phyloP scores from a whole-genome alignment of 2,329 filamentous ascomycete genomes.

The Penicillium sp. region DNA sequence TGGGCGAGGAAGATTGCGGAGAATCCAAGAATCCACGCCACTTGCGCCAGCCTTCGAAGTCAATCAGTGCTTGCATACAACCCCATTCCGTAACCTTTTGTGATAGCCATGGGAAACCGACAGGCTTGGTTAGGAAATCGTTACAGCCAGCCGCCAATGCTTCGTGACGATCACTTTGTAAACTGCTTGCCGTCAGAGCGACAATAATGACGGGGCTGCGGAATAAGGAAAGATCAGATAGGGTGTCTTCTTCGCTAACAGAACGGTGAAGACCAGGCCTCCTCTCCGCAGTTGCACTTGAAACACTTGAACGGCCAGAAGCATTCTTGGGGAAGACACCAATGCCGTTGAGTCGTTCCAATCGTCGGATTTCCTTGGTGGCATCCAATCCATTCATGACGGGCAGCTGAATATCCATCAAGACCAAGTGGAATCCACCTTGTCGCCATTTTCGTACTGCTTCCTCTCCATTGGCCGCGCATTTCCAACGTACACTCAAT shows the following conservation, averaged over 20 bases:
- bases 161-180: constrained; percentile 95
- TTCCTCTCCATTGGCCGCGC: constrained; percentile 93
- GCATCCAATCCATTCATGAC: constrained; percentile 96
- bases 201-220: constrained; percentile 98
- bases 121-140: constrained; percentile 97
- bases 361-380: constrained; percentile 87
- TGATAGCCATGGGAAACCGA: constrained; percentile 96
- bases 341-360: constrained; percentile 90
- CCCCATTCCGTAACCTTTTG: constrained; percentile 99
- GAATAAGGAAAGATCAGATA: constrained; percentile 63
- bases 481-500: constrained; percentile 93
- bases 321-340: constrained; percentile 81
- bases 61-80: constrained; percentile 98
- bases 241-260: constrained; percentile 41
- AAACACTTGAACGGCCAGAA: constrained; percentile 55
- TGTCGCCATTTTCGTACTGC: constrained; percentile 91
- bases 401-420: constrained; percentile 98
- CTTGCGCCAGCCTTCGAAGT: constrained; percentile 96
- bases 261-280: constrained; percentile 25
- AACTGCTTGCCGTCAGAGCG: constrained; percentile 87
- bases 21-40: constrained; percentile 79
- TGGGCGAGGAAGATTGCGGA: constrained; percentile 22
- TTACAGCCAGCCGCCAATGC: constrained; percentile 95
- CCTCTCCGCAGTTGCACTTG: constrained; percentile 30
- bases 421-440: constrained; percentile 91